Evolutionary conservation across 148 eudicot genomes (phyloP), one percentile per base, ranked within the genome.

Genomic region (Silene conica): DNA sequence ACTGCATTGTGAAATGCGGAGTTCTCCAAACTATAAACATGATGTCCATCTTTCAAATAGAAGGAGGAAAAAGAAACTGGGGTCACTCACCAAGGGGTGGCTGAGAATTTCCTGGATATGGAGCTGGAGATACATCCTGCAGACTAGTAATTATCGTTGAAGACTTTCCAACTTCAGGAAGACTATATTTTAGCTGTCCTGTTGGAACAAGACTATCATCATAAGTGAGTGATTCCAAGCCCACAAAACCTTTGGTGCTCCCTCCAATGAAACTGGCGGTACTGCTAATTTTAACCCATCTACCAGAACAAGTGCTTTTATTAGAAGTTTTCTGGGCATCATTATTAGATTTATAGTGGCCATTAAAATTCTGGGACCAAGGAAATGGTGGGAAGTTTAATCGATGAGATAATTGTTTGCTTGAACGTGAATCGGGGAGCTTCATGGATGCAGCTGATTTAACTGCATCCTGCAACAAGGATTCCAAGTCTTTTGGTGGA

Each of bases 251-350:
- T 76, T 74, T 79, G 77, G 82, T 70, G 64, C 77, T 74, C 74
- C 86, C 82, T 77, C 84, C 81, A 72, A 78, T 70, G 70, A 78
- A 82, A 77, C 81, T 80, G 79, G 78, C 21, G 74, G 74, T 70
- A 71, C 87, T 85, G 73, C 80, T 83, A 59, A 92, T 87, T 83
- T 82, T 95, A 41, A 78, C 88, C 97, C 99, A 95, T 89, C 85
- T 90, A 78, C 97, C 92, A 65, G 81, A 93, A 81, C 97, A 92
- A 65, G 81, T 75, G 65, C 80, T 89, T 80, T 85, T 90, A 82
- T 74, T 81, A 8, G 90, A 83, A 55, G 78, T 34, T 74, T 85
- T 95, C 46, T 70, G 79, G 34, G 92, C 79, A 85, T 95, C 97
- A 28, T 87, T 43, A 73, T 77, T 84, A 74, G 90, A 81, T 82